These are phyloP conservation scores for Hericium coralloides DNA, from an alignment of 768 basidiomycete species.

Conservation along the genomic window DNA sequence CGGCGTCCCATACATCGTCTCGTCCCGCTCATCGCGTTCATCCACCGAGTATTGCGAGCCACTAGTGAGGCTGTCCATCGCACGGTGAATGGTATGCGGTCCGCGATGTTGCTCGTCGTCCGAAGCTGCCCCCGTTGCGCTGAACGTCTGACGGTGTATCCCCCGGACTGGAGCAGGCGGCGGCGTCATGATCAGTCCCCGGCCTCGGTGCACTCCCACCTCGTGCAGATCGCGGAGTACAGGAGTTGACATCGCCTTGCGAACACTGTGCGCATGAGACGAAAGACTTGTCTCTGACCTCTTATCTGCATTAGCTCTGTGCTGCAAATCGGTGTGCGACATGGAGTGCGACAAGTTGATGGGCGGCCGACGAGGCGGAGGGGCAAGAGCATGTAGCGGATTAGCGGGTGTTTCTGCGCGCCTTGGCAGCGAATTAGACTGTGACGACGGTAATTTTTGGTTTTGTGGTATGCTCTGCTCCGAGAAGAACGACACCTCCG, in stretches of 20 bases:
- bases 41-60: conserved; percentile 13
- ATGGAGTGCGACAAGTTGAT: conserved; percentile 42
- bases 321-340: conserved; percentile 46
- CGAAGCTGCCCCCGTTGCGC: background rate
- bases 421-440: conserved; percentile 36
- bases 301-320: conserved; percentile 10
- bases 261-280: conserved; percentile 19
- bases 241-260: conserved; percentile 42
- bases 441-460: conserved; percentile 15
- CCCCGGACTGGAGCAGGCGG: background rate
- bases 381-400: conserved; percentile 52
- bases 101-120: background rate
- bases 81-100: background rate
- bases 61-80: conserved; percentile 12
- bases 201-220: background rate
- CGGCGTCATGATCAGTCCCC: conserved; percentile 13
- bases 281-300: conserved; percentile 9
- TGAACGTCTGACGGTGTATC: background rate
- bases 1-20: conserved; percentile 7
- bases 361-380: conserved; percentile 50
- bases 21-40: conserved; percentile 3
- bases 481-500: too few species aligned
- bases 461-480: background rate
- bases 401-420: conserved; percentile 60
- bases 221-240: conserved; percentile 12